Evolutionary conservation across 148 eudicot genomes (phyloP), one percentile per base, ranked within the genome.

Genomic region (Silene uniflora): DNA sequence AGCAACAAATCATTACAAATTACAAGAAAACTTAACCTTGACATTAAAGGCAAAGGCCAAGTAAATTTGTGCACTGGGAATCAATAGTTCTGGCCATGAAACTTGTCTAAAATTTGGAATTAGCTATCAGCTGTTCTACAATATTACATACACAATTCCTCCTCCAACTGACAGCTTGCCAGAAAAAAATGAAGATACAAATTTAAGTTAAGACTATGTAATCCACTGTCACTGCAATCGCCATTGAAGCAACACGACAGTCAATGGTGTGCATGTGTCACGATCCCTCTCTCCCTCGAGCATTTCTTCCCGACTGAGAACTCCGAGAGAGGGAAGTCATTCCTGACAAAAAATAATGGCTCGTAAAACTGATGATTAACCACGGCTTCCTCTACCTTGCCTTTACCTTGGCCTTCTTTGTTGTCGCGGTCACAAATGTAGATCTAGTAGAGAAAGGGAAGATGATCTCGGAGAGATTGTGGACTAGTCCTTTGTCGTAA

Each of bases 401-500:
- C 81, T 93, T 93, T 64, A 81, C 76, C 77, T 94, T 94, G 3
- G 71, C 21, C 62, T 71, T 71, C 35, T 71, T 71, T 52, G 42
- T 71, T 23, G 5, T 54, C 22, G 73, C 74, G 25, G 59, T 73
- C 68, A 18, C 62, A 79, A 90, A 91, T 9, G 93, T 87, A 27
- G 79, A 78, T 81, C 98, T 86, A 71, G 90, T 70, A 61, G 98
- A 94, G 25, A 85, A 71, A 13, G 98, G 98, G 82, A 84, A 82
- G 13, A 89, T 54, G 67, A 95, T 79, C 83, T 91, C 97, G 22
- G 69, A 65, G 12, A 92, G 78, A 83, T 95, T 95, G 66, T 78
- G 86, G 17, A 88, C 35, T 21, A 75, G 44, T 55, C 98, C 98
- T 82, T 84, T 87, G 78, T 95, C 89, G 25, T 95, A 95, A 39